A percentile compares a stretch with the other conserved stretches of the same genome.
Evolutionary conservation across 202 grass and related monocot genomes (phyloP).

Genomic region (Sporobolus alterniflorus): DNA sequence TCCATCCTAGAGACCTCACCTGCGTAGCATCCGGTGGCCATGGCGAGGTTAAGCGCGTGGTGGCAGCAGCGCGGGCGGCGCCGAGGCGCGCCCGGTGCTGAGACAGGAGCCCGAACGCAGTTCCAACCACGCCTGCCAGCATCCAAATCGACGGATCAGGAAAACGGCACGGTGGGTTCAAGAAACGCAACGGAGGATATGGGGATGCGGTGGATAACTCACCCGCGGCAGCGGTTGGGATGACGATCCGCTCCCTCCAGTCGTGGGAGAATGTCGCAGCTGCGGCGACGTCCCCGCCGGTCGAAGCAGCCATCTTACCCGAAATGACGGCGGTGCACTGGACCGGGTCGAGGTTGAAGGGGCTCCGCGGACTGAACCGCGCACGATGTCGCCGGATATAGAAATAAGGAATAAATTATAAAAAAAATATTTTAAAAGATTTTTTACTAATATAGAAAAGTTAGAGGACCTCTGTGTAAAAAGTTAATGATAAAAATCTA

Average conservation of each 20-base stretch:
- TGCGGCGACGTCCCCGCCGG: constrained; percentile 31
- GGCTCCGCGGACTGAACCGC: no score
- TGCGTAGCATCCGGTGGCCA: constrained; percentile 76
- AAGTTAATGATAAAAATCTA: no score
- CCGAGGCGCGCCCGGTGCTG: constrained; percentile 61
- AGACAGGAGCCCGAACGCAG: constrained; percentile 62
- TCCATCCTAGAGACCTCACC: constrained; percentile 45
- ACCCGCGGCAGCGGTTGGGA: constrained; percentile 61
- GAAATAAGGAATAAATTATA: no score
- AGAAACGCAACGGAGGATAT: background rate
- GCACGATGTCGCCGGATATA: no score
- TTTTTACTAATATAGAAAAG: no score
- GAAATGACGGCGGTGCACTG: background rate
- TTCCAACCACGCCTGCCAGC: constrained; percentile 56
- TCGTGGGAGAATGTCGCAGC: constrained; percentile 26
- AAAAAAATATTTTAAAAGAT: no score
- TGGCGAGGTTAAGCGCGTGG: constrained; percentile 67
- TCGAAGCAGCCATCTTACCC: constrained; percentile 35
- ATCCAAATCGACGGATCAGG: constrained; percentile 32
- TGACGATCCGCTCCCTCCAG: constrained; percentile 81
- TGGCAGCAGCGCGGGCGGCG: constrained; percentile 35
- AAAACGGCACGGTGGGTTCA: background rate
- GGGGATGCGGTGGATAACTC: background rate
- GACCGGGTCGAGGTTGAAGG: no score
- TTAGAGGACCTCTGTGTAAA: no score